Conservation (phyloP, 306 rosid genomes). For the Hylodesmum podocarpum region DNA sequence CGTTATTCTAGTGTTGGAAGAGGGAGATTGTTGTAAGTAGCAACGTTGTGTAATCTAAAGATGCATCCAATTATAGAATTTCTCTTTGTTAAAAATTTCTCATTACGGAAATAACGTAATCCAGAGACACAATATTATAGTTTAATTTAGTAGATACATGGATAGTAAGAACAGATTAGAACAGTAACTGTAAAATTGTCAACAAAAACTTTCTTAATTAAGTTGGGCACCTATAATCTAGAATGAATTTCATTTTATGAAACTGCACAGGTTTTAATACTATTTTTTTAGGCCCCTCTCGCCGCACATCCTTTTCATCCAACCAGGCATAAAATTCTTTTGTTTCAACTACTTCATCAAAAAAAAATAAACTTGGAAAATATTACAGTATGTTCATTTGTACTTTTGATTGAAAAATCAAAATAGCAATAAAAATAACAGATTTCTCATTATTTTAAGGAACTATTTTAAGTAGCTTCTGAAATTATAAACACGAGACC, state of each 20-base stretch:
- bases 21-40: background rate
- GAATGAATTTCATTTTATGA: background rate
- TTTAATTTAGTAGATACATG: too few relatives aligned
- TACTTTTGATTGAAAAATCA: too few relatives aligned
- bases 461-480: too few relatives aligned
- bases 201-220: background rate
- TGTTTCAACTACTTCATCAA: background rate
- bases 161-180: background rate
- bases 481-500: background rate
- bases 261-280: background rate
- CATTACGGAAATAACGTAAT: background rate
- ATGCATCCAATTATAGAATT: background rate
- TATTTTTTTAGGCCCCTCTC: background rate
- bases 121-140: background rate
- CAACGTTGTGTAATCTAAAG: background rate
- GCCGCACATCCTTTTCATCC: background rate
- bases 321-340: background rate
- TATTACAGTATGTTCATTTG: too few relatives aligned
- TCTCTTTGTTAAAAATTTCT: background rate
- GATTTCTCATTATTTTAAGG: too few relatives aligned
- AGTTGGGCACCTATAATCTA: background rate
- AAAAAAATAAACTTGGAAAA: too few relatives aligned
- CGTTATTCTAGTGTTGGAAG: background rate
- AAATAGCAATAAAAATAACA: too few relatives aligned
- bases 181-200: background rate